Base-by-base conservation (phyloP, 305 asterid species). In the Fraxinus dipetala region DNA sequence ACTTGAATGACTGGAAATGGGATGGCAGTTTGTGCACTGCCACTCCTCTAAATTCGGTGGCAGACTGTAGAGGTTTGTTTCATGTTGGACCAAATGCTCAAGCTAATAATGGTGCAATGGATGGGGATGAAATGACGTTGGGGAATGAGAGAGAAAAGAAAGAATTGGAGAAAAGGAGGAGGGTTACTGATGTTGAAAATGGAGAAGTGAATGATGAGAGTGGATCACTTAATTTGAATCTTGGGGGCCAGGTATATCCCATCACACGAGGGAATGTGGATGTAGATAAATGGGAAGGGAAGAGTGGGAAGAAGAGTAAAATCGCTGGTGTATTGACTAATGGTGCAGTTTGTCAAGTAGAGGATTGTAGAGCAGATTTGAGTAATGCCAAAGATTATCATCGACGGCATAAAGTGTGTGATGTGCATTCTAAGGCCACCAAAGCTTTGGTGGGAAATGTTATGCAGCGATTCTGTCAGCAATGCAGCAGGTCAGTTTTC, bases 401-500 rank as follows among this genome's bases (percentile, higher is more conserved):
- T 75, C 84, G 98, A 26, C 85, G 99, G 20, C 99, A 96, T 83
- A 96, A 94, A 90, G 99, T 96, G 54, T 96, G 99, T 65, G 93
- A 89, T 13, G 83, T 90, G 85, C 99, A 94, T 89, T 94, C 98
- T 63, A 94, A 96, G 89, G 94, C 98, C 72, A 84, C 91, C 6
- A 80, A 84, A 80, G 97, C 98, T 75, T 82, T 96, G 83, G 98
- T 94, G 56, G 97, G 93, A 81, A 88, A 87, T 79, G 90, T 90
- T 28, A 73, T 91, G 93, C 99, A 96, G 87, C 88, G 99, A 43
- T 96, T 96, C 84, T 96, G 99, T 90, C 99, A 96, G 86, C 99
- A 94, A 81, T 94, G 99, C 85, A 96, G 99, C 96, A 93, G 99
- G 99, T 96, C 81, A 45, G 80, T 77, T 70, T 43, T 45, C 61